Conservation (phyloP, 2,329 filamentous ascomycete species). For the Xylariaceae sp. region DNA sequence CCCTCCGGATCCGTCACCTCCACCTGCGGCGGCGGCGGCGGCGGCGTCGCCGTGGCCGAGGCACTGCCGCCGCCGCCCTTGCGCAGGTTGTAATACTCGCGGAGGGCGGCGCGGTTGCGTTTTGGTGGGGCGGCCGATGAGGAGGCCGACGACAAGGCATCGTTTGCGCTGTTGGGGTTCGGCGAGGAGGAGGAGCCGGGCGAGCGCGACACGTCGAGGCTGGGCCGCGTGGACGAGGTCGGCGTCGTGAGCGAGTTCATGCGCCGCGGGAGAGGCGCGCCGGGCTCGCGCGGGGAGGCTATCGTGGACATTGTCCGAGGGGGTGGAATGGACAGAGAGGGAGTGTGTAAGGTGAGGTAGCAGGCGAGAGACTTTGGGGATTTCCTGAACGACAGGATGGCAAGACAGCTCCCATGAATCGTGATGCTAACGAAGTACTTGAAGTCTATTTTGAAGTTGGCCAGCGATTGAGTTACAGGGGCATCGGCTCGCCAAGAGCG, state of each 20-base stretch:
- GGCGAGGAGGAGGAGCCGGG: constrained; percentile 47
- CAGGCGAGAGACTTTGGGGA: too few species aligned
- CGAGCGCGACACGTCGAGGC: constrained; percentile 59
- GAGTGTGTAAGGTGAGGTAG: too few species aligned
- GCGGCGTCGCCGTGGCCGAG: too few species aligned
- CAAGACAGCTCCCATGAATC: too few species aligned
- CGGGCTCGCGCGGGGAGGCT: constrained; percentile 51
- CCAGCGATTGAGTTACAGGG: too few species aligned
- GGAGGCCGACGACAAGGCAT: too few species aligned
- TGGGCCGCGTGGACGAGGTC: constrained; percentile 68
- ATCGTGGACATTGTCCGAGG: constrained; percentile 53
- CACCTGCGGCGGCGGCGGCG: constrained; percentile 30
- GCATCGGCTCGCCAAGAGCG: neutral
- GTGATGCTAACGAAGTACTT: too few species aligned
- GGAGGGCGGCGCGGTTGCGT: constrained; percentile 75
- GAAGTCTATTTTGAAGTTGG: too few species aligned
- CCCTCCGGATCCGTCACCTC: constrained; percentile 35
- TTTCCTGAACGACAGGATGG: too few species aligned
- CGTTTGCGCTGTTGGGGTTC: constrained; percentile 23
- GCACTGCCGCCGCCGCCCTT: constrained; percentile 27
- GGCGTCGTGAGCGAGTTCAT: constrained; percentile 51
- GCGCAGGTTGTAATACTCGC: constrained; percentile 90
- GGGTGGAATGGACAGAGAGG: too few species aligned
- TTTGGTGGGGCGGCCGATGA: constrained; percentile 27
- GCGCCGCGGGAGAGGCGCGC: constrained; percentile 51